phyloP scores from a whole-genome alignment of 192 early-diverging fungal genomes.

The Coemansia sp. region DNA sequence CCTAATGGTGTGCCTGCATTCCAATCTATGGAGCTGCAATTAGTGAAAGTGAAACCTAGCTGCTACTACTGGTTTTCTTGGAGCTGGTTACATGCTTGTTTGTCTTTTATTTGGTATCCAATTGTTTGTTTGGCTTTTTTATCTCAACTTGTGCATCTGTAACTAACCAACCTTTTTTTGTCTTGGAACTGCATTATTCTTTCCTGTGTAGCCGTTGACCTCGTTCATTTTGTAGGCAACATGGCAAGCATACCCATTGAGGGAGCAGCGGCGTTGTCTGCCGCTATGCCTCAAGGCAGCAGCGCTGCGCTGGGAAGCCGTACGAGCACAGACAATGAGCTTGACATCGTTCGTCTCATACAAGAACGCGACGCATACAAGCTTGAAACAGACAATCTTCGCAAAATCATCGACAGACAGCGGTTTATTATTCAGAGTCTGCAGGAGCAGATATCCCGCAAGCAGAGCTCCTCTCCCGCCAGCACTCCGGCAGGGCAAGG shows the following conservation, averaged over 20 bases:
- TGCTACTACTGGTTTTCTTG: too few species aligned
- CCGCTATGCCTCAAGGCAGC: constrained; percentile 11
- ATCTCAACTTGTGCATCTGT: not conserved
- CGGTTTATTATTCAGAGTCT: constrained; percentile 82
- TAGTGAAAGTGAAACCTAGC: too few species aligned
- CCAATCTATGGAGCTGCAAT: not conserved
- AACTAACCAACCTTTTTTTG: not conserved
- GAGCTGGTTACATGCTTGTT: not conserved
- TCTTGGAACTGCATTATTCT: not conserved
- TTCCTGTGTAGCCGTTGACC: not conserved
- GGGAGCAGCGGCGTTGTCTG: constrained; percentile 7
- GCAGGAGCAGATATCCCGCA: constrained; percentile 62
- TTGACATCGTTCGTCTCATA: constrained; percentile 48
- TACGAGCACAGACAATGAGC: constrained; percentile 12
- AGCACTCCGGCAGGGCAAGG: constrained; percentile 27
- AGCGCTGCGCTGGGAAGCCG: constrained; percentile 12
- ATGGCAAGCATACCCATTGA: constrained; percentile 13
- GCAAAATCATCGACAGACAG: constrained; percentile 92
- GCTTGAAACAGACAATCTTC: constrained; percentile 82
- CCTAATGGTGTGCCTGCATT: not conserved
- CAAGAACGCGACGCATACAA: constrained; percentile 71
- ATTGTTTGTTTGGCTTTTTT: not conserved
- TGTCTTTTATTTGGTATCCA: not conserved
- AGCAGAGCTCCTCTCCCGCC: constrained; percentile 31
- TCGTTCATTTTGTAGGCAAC: not conserved